These are phyloP conservation scores for Pythium chondricola DNA, from an alignment of 352 stramenopile species.

Conservation along the genomic window DNA sequence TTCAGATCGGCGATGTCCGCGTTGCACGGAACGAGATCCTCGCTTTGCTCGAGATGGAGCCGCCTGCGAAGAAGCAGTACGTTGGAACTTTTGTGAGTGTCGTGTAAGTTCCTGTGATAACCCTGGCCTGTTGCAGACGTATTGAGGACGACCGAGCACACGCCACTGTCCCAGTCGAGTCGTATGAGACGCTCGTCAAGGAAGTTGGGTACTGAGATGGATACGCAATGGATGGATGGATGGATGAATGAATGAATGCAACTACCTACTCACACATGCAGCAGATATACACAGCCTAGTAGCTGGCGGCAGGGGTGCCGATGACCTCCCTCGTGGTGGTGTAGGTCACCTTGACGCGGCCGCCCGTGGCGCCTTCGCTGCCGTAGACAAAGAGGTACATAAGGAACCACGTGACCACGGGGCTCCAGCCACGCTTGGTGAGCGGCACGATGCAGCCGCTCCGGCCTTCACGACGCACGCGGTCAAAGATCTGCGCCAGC, in stretches of 20 bases:
- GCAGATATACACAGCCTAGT: too few species aligned
- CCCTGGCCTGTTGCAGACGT: too few species aligned
- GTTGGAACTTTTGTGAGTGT: conserved; percentile 13
- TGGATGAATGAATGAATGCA: too few species aligned
- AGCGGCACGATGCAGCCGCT: conserved; percentile 46
- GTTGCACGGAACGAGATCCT: conserved; percentile 54
- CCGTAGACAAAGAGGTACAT: conserved; percentile 78
- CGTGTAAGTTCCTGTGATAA: too few species aligned
- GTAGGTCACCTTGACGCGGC: conserved; percentile 61
- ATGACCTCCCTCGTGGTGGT: conserved; percentile 28
- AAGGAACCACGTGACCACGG: conserved; percentile 69
- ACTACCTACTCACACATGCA: too few species aligned
- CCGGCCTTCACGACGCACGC: neutral
- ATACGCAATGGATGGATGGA: too few species aligned
- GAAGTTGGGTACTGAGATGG: conserved; percentile 75
- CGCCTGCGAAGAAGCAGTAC: conserved; percentile 52
- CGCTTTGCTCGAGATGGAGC: conserved; percentile 54
- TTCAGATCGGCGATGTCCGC: conserved; percentile 45
- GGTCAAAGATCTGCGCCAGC: conserved; percentile 5
- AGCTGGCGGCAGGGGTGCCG: neutral
- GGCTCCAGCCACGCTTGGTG: conserved; percentile 52
- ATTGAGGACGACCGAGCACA: too few species aligned
- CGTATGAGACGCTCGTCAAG: conserved; percentile 68
- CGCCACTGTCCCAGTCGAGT: too few species aligned
- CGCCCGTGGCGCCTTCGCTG: conserved; percentile 69